Evolutionary conservation across 331 rosid genomes (phyloP), one percentile per base, ranked within the genome.

Genomic region (Acacia pycnantha): DNA sequence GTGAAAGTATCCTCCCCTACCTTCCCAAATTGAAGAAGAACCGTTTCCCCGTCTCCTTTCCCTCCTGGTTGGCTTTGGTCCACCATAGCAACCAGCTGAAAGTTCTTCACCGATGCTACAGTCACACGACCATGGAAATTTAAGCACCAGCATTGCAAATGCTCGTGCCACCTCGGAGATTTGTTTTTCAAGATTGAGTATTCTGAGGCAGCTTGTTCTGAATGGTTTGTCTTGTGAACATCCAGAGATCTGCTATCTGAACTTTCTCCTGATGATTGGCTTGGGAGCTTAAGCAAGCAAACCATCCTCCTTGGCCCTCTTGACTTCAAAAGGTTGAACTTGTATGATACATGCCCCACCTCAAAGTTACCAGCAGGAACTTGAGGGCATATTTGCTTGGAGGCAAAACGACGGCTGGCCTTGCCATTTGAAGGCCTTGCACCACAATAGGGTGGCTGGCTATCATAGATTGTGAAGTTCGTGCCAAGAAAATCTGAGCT

Each of bases 261-360:
- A 69, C 84, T 72, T 75, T 87, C 98, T 68, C 84, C 89, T 19
- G 64, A 35, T 26, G 87, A 41, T 54, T 82, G 21, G 18, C 21
- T 66, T 19, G 97, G 90, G 87, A 87, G 92, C 83, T 88, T 89
- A 58, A 96, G 24, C 0, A 89, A 89, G 91, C 97, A 92, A 33
- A 85, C 82, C 99, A 96, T 94, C 85, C 99, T 92, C 87, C 99
- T 91, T 11, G 99, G 99, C 77, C 99, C 99, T 91, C 98, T 96
- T 69, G 99, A 91, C 79, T 94, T 92, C 86, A 94, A 79, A 77
- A 96, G 95, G 91, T 94, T 96, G 88, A 94, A 94, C 86, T 91
- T 92, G 89, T 96, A 96, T 21, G 93, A 88, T 73, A 94, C 97
- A 73, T 89, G 90, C 68, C 98, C 99, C 48, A 91, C 91, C 91